Conservation (phyloP, 164 flowering plant species). For the Platanus orientalis region DNA sequence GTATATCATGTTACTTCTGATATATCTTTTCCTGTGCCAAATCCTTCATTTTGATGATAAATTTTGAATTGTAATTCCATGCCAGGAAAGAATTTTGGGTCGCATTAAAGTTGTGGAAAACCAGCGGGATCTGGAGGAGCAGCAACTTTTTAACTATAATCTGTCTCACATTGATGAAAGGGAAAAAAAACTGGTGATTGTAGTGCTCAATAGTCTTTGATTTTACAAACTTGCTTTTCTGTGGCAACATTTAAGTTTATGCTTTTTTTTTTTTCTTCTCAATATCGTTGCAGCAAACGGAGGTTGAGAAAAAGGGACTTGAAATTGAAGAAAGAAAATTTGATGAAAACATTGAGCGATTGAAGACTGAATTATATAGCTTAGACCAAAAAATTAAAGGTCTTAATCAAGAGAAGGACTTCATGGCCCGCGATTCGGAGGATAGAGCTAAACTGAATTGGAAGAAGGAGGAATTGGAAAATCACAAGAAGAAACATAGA, state of each 20-base stretch:
- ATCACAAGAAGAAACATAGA: slow-evolving; percentile 54
- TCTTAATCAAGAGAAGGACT: slow-evolving; percentile 62
- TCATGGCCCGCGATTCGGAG: slow-evolving; percentile 68
- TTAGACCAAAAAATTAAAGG: slow-evolving; percentile 53
- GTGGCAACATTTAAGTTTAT: neutral
- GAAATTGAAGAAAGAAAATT: slow-evolving; percentile 67
- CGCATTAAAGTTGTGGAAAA: slow-evolving; percentile 55
- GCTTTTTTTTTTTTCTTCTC: slow-evolving; percentile 1
- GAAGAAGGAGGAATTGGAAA: slow-evolving; percentile 71
- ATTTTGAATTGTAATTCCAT: slow-evolving; percentile 9
- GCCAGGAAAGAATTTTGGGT: slow-evolving; percentile 50
- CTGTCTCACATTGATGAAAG: slow-evolving; percentile 67
- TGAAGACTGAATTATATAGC: slow-evolving; percentile 39
- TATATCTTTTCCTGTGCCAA: neutral
- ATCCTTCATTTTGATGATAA: neutral
- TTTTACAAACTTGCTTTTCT: neutral
- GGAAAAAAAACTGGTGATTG: slow-evolving; percentile 67
- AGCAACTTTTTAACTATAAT: slow-evolving; percentile 51
- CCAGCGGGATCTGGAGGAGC: slow-evolving; percentile 59
- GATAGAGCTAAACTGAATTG: slow-evolving; percentile 66
- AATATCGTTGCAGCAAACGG: slow-evolving; percentile 43
- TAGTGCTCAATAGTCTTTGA: slow-evolving; percentile 9
- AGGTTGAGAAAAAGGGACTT: slow-evolving; percentile 63
- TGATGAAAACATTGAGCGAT: slow-evolving; percentile 48
- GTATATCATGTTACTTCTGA: slow-evolving; percentile 26